Evolutionary conservation across 768 basidiomycete species (phyloP).

Genomic region (Tricholoma sp.): DNA sequence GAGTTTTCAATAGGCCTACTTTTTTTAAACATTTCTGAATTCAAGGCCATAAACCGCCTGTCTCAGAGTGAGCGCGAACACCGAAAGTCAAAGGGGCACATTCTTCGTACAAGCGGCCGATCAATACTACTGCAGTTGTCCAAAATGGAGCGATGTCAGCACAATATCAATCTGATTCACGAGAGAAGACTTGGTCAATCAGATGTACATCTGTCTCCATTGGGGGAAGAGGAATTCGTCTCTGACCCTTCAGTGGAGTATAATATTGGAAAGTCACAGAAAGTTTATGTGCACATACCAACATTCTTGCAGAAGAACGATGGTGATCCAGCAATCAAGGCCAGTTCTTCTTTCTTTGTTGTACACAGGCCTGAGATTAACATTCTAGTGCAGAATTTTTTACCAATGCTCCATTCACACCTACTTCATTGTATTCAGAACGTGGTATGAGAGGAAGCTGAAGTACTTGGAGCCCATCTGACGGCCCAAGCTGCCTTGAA

Average conservation of each 20-base stretch:
- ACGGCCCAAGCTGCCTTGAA: too few relatives aligned
- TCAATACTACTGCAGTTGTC: background rate
- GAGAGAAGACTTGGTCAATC: background rate
- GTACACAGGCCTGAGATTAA: too few relatives aligned
- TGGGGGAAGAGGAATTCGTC: background rate
- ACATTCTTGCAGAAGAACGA: slow-evolving; percentile 13
- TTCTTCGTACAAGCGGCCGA: slow-evolving; percentile 13
- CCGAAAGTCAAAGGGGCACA: slow-evolving; percentile 9
- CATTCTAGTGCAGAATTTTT: too few relatives aligned
- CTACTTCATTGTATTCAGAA: too few relatives aligned
- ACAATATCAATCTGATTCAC: background rate
- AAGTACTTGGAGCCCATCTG: too few relatives aligned
- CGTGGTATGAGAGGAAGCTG: too few relatives aligned
- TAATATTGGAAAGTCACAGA: slow-evolving; percentile 1
- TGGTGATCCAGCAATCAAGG: slow-evolving; percentile 11
- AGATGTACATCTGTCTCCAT: background rate
- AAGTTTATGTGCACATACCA: slow-evolving; percentile 1
- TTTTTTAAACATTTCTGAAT: too few relatives aligned
- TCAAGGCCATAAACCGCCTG: slow-evolving; percentile 7
- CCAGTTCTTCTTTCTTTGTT: too few relatives aligned
- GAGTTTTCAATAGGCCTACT: too few relatives aligned
- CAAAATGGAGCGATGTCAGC: background rate
- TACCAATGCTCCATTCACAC: too few relatives aligned
- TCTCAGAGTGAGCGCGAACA: slow-evolving; percentile 34
- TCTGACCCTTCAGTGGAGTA: background rate